phyloP scores from a whole-genome alignment of 192 early-diverging fungal species.

The Mortierella antarctica region DNA sequence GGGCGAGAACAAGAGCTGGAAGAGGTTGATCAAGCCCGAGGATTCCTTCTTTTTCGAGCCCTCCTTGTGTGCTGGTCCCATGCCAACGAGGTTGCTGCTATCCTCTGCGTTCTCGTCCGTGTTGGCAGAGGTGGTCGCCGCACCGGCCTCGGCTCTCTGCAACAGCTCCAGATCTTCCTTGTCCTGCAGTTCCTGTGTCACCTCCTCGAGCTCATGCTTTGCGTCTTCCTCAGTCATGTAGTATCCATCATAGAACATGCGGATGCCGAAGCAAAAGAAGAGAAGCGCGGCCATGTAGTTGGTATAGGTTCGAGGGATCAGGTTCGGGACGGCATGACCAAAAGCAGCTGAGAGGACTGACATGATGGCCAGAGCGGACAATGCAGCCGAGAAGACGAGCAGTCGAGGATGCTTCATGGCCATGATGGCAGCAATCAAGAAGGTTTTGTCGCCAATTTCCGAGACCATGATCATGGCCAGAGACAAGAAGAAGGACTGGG shows the following conservation, averaged over 20 bases:
- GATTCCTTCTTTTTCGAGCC: constrained; percentile 49
- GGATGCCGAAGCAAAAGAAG: constrained; percentile 94
- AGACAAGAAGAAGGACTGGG: constrained; percentile 66
- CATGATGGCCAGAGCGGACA: constrained; percentile 92
- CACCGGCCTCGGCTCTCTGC: constrained; percentile 69
- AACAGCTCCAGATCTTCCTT: constrained; percentile 72
- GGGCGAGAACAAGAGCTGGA: constrained; percentile 86
- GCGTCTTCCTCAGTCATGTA: constrained; percentile 90
- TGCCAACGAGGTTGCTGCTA: constrained; percentile 20
- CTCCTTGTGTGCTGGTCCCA: neutral
- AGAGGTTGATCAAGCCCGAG: constrained; percentile 74
- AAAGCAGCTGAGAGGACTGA: constrained; percentile 94
- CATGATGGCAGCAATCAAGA: constrained; percentile 98
- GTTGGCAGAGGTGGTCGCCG: constrained; percentile 36
- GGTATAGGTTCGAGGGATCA: constrained; percentile 90
- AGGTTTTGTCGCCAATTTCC: constrained; percentile 99
- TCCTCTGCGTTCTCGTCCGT: constrained; percentile 31
- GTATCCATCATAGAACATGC: constrained; percentile 86
- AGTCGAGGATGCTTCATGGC: constrained; percentile 96
- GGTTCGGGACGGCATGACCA: constrained; percentile 88
- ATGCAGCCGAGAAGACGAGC: constrained; percentile 91
- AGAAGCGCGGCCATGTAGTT: constrained; percentile 84
- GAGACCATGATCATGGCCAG: constrained; percentile 94
- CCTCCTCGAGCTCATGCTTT: constrained; percentile 91
- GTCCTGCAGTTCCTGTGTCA: constrained; percentile 88